Base-by-base conservation (phyloP, 345 rosid genomes). In the Moringa oleifera region DNA sequence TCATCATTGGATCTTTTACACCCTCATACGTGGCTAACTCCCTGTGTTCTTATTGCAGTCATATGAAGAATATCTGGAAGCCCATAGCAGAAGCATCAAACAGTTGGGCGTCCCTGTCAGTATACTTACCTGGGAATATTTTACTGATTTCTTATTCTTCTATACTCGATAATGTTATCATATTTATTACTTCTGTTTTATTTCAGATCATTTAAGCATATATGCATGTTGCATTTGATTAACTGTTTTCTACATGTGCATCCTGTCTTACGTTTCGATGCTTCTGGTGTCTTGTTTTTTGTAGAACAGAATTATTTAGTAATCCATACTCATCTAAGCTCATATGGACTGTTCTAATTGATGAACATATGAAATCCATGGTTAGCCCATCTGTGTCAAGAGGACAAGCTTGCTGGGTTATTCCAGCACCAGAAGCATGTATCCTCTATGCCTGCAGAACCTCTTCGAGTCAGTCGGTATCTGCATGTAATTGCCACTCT, bases 61-160 rank as follows among this genome's bases (percentile, higher is more conserved):
- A 16, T 93, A 93, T 70, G 98, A 93, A 84, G 95, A 93, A 58
- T 93, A 93, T 68, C 81, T 89, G 76, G 97, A 85, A 74, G 83
- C 75, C 61, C 88, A 84, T 72, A 76, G 90, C 83, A 84, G 85
- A 81, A 70, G 81, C 85, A 71, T 78, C 85, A 76, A 74, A 71
- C 86, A 77, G 57, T 61, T 79, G 53, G 77, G 75, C 72, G 68
- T 53, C 22, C 79, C 87, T 71, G 95, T 92, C 64, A 89, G 98
- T 85, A 76, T 79, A 60, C 60, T 65, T 53, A 0, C 53, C 45
- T 65, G 51, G 55, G 23, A 46, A 20, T 36, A 50, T 71, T 61
- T 47, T 46, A 51, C 25, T 62, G 41, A 58, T 72, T 53, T 18
- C 20, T n/a, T n/a, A n/a, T n/a, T n/a, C n/a, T n/a, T n/a, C n/a